Conservation (phyloP, 1,284 basidiomycete genomes). For the Apiotrichum mycotoxinovorans region DNA sequence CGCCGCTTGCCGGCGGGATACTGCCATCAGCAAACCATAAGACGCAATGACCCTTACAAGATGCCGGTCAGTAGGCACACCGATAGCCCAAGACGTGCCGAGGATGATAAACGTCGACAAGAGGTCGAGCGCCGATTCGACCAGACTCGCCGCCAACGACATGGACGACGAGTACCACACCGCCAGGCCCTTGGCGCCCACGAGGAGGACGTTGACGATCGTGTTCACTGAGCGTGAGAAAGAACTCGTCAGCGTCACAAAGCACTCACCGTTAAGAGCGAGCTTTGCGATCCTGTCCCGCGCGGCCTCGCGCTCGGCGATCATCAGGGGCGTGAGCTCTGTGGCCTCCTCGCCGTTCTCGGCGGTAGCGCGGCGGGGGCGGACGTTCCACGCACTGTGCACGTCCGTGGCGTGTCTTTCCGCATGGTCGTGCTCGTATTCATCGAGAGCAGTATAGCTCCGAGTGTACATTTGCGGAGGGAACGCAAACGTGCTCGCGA, state of each 20-base stretch:
- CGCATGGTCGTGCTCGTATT: neutral
- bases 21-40: constrained; percentile 14
- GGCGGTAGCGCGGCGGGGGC: constrained; percentile 4
- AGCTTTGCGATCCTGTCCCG: constrained; percentile 39
- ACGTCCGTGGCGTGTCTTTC: constrained; percentile 1
- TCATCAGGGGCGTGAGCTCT: constrained; percentile 30
- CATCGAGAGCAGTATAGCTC: neutral
- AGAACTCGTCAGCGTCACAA: neutral
- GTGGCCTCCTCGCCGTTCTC: constrained; percentile 10
- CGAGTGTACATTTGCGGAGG: neutral
- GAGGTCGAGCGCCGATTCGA: constrained; percentile 57
- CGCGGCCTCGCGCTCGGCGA: constrained; percentile 29
- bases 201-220: constrained; percentile 53
- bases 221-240: constrained; percentile 43
- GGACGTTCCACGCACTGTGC: constrained; percentile 24
- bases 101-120: constrained; percentile 54
- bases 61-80: constrained; percentile 40
- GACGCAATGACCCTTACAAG: constrained; percentile 18
- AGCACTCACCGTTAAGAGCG: constrained; percentile 40
- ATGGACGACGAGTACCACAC: constrained; percentile 57
- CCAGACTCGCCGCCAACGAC: constrained; percentile 56
- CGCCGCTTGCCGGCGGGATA: constrained; percentile 56
- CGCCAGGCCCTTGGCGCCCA: constrained; percentile 54
- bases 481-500: constrained; percentile 39
- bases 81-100: constrained; percentile 47